phyloP scores from a whole-genome alignment of 169 alveolate species.

The Nephromyces sp. region DNA sequence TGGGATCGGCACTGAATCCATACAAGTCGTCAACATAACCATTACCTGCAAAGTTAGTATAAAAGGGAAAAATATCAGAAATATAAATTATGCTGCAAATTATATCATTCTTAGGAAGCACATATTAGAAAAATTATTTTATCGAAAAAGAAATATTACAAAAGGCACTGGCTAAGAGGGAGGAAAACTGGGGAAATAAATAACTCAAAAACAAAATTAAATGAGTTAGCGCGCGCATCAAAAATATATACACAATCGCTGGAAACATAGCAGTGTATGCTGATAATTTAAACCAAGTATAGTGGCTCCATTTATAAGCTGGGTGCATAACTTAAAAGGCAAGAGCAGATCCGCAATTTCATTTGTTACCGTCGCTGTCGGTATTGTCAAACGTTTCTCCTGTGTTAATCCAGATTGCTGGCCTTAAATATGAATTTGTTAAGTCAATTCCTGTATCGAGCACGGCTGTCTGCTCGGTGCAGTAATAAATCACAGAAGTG shows the following conservation, averaged over 20 bases:
- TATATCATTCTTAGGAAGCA: neutral
- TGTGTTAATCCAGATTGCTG: neutral
- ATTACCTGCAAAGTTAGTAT: conserved; percentile 45
- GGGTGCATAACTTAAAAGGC: neutral
- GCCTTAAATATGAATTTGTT: neutral
- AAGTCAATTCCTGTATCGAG: neutral
- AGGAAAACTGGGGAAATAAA: neutral
- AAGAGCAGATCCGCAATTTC: neutral
- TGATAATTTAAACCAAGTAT: no score
- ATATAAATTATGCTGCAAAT: neutral
- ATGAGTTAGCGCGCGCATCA: no score
- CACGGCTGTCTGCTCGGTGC: no score
- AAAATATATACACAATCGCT: no score
- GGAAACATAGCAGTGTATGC: no score
- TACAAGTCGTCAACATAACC: conserved; percentile 51
- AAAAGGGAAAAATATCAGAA: neutral
- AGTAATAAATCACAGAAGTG: no score
- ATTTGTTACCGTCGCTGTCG: neutral
- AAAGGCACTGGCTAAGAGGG: neutral
- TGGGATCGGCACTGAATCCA: conserved; percentile 49
- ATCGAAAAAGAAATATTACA: neutral
- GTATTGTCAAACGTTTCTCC: neutral
- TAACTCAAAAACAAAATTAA: neutral
- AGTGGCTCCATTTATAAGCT: no score
- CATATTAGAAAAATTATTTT: neutral